Conservation (phyloP, 2,329 filamentous ascomycete species). For the Paraconiothyrium brasiliense region DNA sequence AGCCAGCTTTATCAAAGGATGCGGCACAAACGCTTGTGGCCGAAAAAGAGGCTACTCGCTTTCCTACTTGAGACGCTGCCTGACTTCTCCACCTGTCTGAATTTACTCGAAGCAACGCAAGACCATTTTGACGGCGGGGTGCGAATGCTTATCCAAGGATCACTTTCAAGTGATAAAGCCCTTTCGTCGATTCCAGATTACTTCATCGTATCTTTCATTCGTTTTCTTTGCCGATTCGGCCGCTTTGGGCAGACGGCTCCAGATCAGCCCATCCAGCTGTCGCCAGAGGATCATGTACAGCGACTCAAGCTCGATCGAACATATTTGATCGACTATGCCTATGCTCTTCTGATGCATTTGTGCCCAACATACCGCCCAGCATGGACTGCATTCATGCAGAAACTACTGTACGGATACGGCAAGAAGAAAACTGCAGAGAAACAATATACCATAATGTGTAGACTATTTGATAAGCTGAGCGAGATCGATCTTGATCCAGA, state of each 20-base stretch:
- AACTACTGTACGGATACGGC: conserved; percentile 26
- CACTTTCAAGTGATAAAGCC: conserved; percentile 20
- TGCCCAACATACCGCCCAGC: conserved; percentile 37
- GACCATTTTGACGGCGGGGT: conserved; percentile 32
- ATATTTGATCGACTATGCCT: conserved; percentile 44
- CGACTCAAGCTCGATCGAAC: conserved; percentile 29
- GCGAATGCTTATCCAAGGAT: conserved; percentile 32
- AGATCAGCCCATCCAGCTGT: conserved; percentile 16
- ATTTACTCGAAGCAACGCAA: conserved; percentile 31
- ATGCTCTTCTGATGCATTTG: conserved; percentile 35
- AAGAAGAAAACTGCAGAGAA: conserved; percentile 1
- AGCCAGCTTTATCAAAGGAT: conserved; percentile 69
- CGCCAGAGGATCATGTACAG: conserved; percentile 28
- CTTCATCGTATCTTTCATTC: conserved; percentile 41
- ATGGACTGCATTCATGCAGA: conserved; percentile 42
- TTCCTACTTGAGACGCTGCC: conserved; percentile 61
- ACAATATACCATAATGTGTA: conserved; percentile 37
- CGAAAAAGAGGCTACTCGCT: conserved; percentile 61
- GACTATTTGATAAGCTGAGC: conserved; percentile 38
- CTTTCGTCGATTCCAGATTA: conserved; percentile 30
- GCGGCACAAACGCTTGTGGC: conserved; percentile 59
- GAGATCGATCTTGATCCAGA: conserved; percentile 46
- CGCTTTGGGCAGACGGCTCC: conserved; percentile 24
- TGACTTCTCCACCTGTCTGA: conserved; percentile 30
- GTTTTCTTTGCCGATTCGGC: conserved; percentile 44